Percentiles rank a stretch among this genome's conserved stretches.
Evolutionary conservation across 129 eudicot species (phyloP).

Genomic region (Lactuca sativa): DNA sequence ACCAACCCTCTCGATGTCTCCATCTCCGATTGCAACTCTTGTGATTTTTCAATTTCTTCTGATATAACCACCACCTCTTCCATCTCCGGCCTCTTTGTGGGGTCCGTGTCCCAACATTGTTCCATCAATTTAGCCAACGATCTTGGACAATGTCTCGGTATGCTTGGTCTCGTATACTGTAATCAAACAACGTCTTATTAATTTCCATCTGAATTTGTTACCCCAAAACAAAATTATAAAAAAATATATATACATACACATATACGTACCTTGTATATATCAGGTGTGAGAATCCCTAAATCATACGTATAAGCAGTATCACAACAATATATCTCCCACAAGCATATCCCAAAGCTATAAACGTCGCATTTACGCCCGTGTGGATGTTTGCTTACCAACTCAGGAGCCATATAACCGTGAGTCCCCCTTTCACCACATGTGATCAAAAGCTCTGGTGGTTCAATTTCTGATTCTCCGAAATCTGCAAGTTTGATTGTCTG

Average conservation of each 20-base stretch:
- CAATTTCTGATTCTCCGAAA: conserved; percentile 78
- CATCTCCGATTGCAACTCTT: not conserved
- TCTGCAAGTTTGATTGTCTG: conserved; percentile 70
- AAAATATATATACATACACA: not conserved
- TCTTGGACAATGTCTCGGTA: conserved; percentile 69
- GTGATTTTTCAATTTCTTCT: not conserved
- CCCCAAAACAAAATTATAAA: not conserved
- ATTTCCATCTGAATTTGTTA: too few species aligned
- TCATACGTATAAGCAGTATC: conserved; percentile 67
- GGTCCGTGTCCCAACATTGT: conserved; percentile 68
- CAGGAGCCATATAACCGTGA: conserved; percentile 82
- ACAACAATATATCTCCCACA: conserved; percentile 85
- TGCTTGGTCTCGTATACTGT: conserved; percentile 61
- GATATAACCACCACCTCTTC: conserved; percentile 53
- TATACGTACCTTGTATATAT: conserved; percentile 37
- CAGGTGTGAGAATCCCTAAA: not conserved
- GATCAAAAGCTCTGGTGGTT: conserved; percentile 65
- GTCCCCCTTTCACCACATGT: conserved; percentile 78
- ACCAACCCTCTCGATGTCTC: not conserved
- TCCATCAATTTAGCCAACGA: conserved; percentile 53
- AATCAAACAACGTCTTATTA: not conserved
- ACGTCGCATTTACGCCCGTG: conserved; percentile 79
- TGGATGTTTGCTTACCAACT: conserved; percentile 37
- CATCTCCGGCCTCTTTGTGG: conserved; percentile 69
- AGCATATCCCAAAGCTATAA: conserved; percentile 74